phyloP scores from a whole-genome alignment of 148 eudicot genomes.

The Cornus suecica region DNA sequence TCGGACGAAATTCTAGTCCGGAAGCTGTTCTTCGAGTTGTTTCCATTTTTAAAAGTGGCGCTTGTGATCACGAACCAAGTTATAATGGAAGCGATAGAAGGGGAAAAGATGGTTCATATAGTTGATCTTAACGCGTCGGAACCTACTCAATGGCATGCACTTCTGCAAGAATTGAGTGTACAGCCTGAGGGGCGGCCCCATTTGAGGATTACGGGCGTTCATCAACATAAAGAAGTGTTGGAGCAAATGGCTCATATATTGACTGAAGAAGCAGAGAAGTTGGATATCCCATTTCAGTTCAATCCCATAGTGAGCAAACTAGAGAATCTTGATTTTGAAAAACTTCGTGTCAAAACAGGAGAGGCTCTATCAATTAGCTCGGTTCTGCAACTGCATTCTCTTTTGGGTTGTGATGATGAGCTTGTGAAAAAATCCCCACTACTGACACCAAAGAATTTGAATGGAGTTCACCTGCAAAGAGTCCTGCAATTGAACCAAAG shows the following conservation, averaged over 20 bases:
- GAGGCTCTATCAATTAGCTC: conserved; percentile 93
- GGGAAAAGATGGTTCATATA: conserved; percentile 92
- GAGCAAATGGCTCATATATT: conserved; percentile 75
- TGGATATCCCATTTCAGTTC: conserved; percentile 93
- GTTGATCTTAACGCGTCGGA: conserved; percentile 80
- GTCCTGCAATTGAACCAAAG: conserved; percentile 26
- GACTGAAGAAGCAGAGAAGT: conserved; percentile 83
- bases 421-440: conserved; percentile 33
- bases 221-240: conserved; percentile 70
- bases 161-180: conserved; percentile 74
- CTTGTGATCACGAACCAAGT: conserved; percentile 77
- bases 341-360: conserved; percentile 83
- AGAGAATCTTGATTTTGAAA: conserved; percentile 76
- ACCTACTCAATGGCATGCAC: conserved; percentile 84
- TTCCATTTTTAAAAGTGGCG: conserved; percentile 79
- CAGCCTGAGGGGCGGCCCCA: conserved; percentile 95
- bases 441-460: conserved; percentile 26
- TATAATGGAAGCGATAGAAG: conserved; percentile 90
- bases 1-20: conserved; percentile 57
- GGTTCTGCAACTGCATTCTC: conserved; percentile 70
- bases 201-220: conserved; percentile 88
- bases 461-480: conserved; percentile 33
- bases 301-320: conserved; percentile 66
- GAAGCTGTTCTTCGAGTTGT: conserved; percentile 71
- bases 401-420: conserved; percentile 55